Evolutionary conservation across 345 rosid genomes (phyloP).

Genomic region (Hibiscus syriacus): DNA sequence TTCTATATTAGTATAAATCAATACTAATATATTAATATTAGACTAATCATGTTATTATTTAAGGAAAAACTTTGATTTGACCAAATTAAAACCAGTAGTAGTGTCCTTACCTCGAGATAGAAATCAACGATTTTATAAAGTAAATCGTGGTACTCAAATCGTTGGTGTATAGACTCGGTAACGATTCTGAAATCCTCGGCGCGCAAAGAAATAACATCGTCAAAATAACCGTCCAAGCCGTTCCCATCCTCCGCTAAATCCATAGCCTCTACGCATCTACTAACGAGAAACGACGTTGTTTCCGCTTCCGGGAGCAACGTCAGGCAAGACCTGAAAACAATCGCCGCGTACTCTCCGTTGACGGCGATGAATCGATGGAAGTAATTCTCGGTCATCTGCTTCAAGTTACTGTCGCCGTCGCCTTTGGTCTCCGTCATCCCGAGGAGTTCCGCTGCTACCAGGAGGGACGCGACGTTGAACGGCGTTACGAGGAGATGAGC

Average conservation of each 20-base stretch:
- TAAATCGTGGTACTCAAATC: constrained; percentile 53
- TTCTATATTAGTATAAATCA: too few species aligned
- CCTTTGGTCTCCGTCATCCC: constrained; percentile 37
- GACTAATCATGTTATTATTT: too few species aligned
- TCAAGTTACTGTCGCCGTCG: constrained; percentile 34
- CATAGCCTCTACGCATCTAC: constrained; percentile 50
- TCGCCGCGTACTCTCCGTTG: constrained; percentile 30
- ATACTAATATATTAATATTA: too few species aligned
- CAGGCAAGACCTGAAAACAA: constrained; percentile 57
- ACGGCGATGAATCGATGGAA: constrained; percentile 42
- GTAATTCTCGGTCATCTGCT: constrained; percentile 51
- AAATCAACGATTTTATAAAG: constrained; percentile 59
- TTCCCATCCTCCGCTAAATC: constrained; percentile 27
- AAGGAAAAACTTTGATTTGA: too few species aligned
- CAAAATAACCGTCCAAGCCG: constrained; percentile 30
- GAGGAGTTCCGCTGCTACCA: constrained; percentile 66
- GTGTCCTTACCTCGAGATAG: constrained; percentile 48
- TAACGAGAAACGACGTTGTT: constrained; percentile 43
- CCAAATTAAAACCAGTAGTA: too few species aligned
- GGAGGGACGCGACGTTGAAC: constrained; percentile 52
- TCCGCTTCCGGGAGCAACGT: constrained; percentile 69
- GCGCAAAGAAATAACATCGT: constrained; percentile 37
- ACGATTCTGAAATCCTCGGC: constrained; percentile 44
- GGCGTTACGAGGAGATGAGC: constrained; percentile 52
- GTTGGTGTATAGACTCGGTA: constrained; percentile 43